Conservation (phyloP, 345 rosid species). For the Ceriops tagal region DNA sequence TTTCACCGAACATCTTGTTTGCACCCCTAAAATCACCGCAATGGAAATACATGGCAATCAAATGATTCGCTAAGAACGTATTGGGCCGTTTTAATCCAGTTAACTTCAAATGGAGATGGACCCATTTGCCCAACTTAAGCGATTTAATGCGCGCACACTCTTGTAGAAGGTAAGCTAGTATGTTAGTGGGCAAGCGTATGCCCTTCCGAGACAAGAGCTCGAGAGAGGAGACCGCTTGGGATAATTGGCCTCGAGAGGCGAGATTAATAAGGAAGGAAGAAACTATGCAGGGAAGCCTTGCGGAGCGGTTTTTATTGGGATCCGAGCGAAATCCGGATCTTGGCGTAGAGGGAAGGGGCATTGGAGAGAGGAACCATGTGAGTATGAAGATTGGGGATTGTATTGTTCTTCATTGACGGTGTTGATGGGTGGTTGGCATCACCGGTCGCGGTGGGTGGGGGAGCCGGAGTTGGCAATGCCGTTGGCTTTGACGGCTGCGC, state of each 20-base stretch:
- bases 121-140: conserved; percentile 56
- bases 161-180: conserved; percentile 42
- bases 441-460: conserved; percentile 2
- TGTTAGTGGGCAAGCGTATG: conserved; percentile 47
- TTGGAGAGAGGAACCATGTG: conserved; percentile 46
- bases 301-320: conserved; percentile 23
- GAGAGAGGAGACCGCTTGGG: conserved; percentile 51
- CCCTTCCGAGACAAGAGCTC: conserved; percentile 45
- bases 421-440: conserved; percentile 13
- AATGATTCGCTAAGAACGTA: conserved; percentile 48
- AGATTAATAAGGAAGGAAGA: conserved; percentile 31
- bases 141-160: conserved; percentile 46
- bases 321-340: conserved; percentile 20
- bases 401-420: neutral
- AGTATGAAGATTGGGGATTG: conserved; percentile 10
- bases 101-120: conserved; percentile 78
- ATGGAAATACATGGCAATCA: conserved; percentile 47
- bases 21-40: conserved; percentile 50
- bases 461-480: neutral
- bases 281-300: conserved; percentile 35
- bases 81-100: conserved; percentile 49
- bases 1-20: conserved; percentile 57
- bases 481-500: neutral
- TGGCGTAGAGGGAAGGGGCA: conserved; percentile 32
- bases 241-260: conserved; percentile 38